Evolutionary conservation across 1,284 basidiomycete species (phyloP).

Genomic region (Ganoderma meredithae): DNA sequence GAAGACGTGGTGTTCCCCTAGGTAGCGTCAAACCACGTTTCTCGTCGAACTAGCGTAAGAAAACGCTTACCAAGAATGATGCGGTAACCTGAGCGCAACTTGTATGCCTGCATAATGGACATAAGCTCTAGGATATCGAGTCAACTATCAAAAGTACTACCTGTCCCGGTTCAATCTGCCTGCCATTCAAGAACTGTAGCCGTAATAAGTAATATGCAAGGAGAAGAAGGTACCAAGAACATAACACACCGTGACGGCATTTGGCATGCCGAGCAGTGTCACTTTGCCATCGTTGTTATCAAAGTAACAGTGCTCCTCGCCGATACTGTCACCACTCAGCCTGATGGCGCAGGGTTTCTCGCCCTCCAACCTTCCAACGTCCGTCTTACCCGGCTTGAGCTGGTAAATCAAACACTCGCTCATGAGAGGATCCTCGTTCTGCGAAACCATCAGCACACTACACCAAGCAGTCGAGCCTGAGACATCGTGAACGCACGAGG

Average conservation of each 20-base stretch:
- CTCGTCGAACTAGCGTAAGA: too few species aligned
- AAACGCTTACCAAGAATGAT: slow-evolving; percentile 84
- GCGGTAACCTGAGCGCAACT: slow-evolving; percentile 91
- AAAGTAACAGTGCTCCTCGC: slow-evolving; percentile 92
- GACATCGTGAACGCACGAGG: slow-evolving; percentile 62
- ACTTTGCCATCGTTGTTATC: slow-evolving; percentile 90
- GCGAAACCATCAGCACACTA: slow-evolving; percentile 27
- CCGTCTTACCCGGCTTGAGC: slow-evolving; percentile 83
- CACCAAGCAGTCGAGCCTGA: not conserved
- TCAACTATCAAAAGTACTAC: slow-evolving; percentile 48
- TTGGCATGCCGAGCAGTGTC: slow-evolving; percentile 76
- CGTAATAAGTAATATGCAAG: slow-evolving; percentile 14
- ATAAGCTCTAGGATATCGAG: not conserved
- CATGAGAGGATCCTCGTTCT: slow-evolving; percentile 94
- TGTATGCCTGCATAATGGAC: slow-evolving; percentile 62
- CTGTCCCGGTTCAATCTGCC: slow-evolving; percentile 79
- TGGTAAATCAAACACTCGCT: slow-evolving; percentile 95
- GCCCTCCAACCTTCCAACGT: slow-evolving; percentile 87
- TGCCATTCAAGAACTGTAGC: slow-evolving; percentile 88
- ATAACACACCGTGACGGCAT: slow-evolving; percentile 86
- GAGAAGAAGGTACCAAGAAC: slow-evolving; percentile 37
- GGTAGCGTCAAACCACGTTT: slow-evolving; percentile 12
- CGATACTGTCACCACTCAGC: slow-evolving; percentile 91
- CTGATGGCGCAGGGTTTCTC: slow-evolving; percentile 87
- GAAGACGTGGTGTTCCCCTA: slow-evolving; percentile 97